These are phyloP conservation scores for Pseudopithomyces maydicus DNA, from an alignment of 2,329 filamentous ascomycete species.

Conservation along the genomic window DNA sequence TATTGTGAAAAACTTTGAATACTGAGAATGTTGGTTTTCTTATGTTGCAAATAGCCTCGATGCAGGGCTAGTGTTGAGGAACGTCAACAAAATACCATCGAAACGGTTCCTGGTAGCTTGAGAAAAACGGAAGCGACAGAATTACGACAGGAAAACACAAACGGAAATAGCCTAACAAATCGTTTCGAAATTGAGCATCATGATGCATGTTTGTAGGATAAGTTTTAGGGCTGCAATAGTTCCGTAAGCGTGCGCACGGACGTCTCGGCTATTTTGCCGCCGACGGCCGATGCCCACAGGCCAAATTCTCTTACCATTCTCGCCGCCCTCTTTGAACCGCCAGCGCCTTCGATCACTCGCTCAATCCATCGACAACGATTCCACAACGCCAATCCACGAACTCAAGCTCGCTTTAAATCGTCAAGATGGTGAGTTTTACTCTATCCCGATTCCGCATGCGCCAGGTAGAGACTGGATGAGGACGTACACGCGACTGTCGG, in stretches of 20 bases:
- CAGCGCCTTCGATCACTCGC: constrained; percentile 41
- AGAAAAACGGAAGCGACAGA: too few relatives aligned
- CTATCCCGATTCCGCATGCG: constrained; percentile 12
- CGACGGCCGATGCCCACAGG: not conserved
- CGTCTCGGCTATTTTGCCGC: too few relatives aligned
- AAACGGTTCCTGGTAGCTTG: too few relatives aligned
- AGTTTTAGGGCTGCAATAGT: not conserved
- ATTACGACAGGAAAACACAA: too few relatives aligned
- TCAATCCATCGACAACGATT: constrained; percentile 41
- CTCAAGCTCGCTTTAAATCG: constrained; percentile 40
- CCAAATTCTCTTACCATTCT: not conserved
- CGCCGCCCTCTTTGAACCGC: constrained; percentile 32
- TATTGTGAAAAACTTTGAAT: too few relatives aligned
- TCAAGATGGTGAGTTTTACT: constrained; percentile 46
- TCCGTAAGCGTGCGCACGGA: too few relatives aligned
- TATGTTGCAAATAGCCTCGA: too few relatives aligned
- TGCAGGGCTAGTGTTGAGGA: too few relatives aligned
- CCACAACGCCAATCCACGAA: constrained; percentile 31
- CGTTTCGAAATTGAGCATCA: too few relatives aligned
- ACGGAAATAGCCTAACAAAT: too few relatives aligned
- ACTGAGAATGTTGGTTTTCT: too few relatives aligned
- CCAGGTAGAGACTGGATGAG: constrained; percentile 14
- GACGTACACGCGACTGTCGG: constrained; percentile 40
- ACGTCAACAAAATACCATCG: not conserved
- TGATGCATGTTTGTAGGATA: not conserved